Conservation (phyloP, 768 basidiomycete genomes). For the Tricholoma flavovirens region DNA sequence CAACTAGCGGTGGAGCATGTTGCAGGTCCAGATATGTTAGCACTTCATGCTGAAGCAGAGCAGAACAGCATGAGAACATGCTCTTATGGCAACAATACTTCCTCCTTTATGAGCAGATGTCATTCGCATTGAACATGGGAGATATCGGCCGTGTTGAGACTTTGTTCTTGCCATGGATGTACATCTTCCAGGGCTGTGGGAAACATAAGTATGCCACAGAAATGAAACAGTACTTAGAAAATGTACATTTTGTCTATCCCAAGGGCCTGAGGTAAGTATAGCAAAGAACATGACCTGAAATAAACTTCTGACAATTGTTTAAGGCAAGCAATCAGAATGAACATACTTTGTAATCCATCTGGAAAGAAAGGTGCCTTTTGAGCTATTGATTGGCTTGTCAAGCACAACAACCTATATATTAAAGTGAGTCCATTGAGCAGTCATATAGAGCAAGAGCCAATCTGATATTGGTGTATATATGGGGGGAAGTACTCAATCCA, state of each 20-base stretch:
- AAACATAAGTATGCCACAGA: conserved; percentile 14
- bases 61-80: conserved; percentile 25
- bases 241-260: conserved; percentile 7
- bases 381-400: conserved; percentile 33
- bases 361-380: conserved; percentile 23
- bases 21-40: conserved; percentile 5
- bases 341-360: conserved; percentile 30
- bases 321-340: conserved; percentile 20
- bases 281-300: background rate
- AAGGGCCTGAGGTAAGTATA: conserved; percentile 6
- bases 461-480: conserved; percentile 20
- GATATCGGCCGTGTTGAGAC: conserved; percentile 11
- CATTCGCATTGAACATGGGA: conserved; percentile 17
- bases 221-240: conserved; percentile 6
- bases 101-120: conserved; percentile 35
- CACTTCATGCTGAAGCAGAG: background rate
- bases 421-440: conserved; percentile 24
- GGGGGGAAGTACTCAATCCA: conserved; percentile 28
- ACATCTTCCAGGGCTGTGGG: conserved; percentile 10
- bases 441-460: background rate
- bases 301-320: background rate
- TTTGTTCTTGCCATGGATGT: conserved; percentile 8
- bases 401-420: conserved; percentile 34
- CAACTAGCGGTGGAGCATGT: conserved; percentile 16
- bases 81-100: conserved; percentile 26